Evolutionary conservation across 768 basidiomycete species (phyloP).

Genomic region (Piloderma croceum): DNA sequence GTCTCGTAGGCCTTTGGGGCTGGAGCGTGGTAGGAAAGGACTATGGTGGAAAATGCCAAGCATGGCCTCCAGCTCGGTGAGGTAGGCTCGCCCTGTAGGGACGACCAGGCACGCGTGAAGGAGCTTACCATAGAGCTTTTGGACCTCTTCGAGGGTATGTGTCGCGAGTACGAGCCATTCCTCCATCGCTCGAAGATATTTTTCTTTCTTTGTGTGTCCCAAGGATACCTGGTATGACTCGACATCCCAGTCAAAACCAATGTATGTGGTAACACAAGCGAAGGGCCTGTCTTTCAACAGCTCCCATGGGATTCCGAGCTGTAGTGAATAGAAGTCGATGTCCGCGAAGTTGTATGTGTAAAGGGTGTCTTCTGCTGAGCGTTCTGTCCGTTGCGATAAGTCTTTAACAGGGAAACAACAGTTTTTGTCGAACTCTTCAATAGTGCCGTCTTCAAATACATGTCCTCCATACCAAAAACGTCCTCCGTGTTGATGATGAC

Average conservation of each 20-base stretch:
- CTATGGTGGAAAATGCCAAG: too few species aligned
- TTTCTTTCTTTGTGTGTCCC: too few species aligned
- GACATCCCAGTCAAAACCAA: constrained; percentile 22
- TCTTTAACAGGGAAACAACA: constrained; percentile 12
- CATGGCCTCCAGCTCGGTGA: too few species aligned
- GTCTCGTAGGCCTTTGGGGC: constrained; percentile 2
- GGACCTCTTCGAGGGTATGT: too few species aligned
- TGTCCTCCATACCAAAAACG: constrained; percentile 16
- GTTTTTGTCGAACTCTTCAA: constrained; percentile 21
- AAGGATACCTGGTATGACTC: too few species aligned
- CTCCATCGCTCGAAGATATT: too few species aligned
- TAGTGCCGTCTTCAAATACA: constrained; percentile 3
- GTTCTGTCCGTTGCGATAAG: too few species aligned
- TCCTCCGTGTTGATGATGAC: constrained; percentile 8
- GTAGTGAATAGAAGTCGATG: constrained; percentile 12
- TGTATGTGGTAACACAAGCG: constrained; percentile 11
- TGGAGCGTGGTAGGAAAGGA: too few species aligned
- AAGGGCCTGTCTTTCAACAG: constrained; percentile 15
- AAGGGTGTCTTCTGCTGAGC: constrained; percentile 4
- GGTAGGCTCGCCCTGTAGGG: too few species aligned
- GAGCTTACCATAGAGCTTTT: too few species aligned
- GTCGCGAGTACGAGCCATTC: too few species aligned
- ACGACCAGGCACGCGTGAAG: too few species aligned
- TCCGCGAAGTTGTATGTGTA: constrained; percentile 18
- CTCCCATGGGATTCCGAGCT: constrained; percentile 19